Percentiles rank a stretch among this genome's conserved stretches.
Conservation (phyloP, 306 rosid species). For the Dalbergia oliveri region DNA sequence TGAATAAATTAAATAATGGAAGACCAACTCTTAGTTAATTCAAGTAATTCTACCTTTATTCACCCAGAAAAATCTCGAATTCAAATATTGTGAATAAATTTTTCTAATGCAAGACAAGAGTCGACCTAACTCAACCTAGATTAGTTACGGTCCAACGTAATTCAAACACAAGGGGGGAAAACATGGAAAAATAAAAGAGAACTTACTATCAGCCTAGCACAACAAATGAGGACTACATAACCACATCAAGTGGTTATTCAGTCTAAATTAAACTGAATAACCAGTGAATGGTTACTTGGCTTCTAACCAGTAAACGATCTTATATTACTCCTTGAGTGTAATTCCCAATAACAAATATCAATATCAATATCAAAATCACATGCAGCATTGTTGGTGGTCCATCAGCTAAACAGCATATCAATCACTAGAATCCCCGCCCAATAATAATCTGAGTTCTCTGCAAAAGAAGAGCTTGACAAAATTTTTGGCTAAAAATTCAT, state of each 20-base stretch:
- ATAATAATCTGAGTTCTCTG: constrained; percentile 28
- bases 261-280: not conserved
- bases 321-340: constrained; percentile 1
- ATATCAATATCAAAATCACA: constrained; percentile 39
- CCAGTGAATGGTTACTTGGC: not conserved
- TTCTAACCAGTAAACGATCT: constrained; percentile 4
- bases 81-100: too few relatives aligned
- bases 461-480: constrained; percentile 34
- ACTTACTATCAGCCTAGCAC: not conserved
- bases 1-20: too few relatives aligned
- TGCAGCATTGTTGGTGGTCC: constrained; percentile 5
- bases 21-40: too few relatives aligned
- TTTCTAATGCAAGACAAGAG: too few relatives aligned
- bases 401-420: constrained; percentile 38
- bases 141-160: too few relatives aligned
- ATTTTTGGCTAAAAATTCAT: constrained; percentile 37
- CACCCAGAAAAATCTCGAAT: too few relatives aligned
- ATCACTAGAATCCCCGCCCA: constrained; percentile 33
- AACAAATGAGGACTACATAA: not conserved
- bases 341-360: constrained; percentile 1
- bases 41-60: too few relatives aligned
- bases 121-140: too few relatives aligned
- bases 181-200: not conserved
- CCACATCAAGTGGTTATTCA: not conserved
- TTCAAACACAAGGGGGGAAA: too few relatives aligned